Base-by-base conservation (phyloP, 2,329 filamentous ascomycete genomes). In the Colletotrichum endophyticum region DNA sequence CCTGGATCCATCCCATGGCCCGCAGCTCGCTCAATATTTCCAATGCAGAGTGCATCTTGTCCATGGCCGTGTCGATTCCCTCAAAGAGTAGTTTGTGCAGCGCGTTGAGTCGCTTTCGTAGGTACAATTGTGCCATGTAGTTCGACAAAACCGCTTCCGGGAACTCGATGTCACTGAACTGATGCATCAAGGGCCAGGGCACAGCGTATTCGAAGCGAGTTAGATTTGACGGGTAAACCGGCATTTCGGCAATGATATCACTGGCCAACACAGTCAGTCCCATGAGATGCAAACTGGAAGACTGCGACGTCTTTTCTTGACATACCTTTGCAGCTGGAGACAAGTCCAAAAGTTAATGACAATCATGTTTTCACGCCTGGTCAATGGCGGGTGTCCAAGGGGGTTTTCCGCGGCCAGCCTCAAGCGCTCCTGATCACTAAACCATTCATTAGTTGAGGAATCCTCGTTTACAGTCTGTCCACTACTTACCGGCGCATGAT, bases 281-380 rank as follows among this genome's bases (percentile, higher is more conserved):
- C 15, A 5, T n/a, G 22, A 75, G 25, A 15, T 7, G 8, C 25
- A 11, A 9, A 13, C n/a, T 7, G n/a, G 5, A 7, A 7, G 28
- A 15, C 19, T 16, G 6, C 5, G 12, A 11, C 19, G 39, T 11
- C 39, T 25, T 19, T 8, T 12, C 12, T 27, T 15, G 12, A 77
- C 84, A 79, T 84, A 95, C 94, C 94, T 98, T 85, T 99, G 96
- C 13, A 99, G 89, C 82, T 99, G 96, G 78, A 98, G 87, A 82
- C 95, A 98, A 9, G 96, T 97, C 96, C 96, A 99, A 81, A 96
- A 98, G 1, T 95, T 94, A 80, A 98, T 90, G 16, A 94, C 88
- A 44, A 94, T 88, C 73, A 94, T 88, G 81, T 96, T 95, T 80
- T 93, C 90, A 62, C 87, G 80, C 73, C 83, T 84, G 53, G 87